Evolutionary conservation across 2,329 filamentous ascomycete species (phyloP).

Genomic region (Pyrenochaeta sp.): DNA sequence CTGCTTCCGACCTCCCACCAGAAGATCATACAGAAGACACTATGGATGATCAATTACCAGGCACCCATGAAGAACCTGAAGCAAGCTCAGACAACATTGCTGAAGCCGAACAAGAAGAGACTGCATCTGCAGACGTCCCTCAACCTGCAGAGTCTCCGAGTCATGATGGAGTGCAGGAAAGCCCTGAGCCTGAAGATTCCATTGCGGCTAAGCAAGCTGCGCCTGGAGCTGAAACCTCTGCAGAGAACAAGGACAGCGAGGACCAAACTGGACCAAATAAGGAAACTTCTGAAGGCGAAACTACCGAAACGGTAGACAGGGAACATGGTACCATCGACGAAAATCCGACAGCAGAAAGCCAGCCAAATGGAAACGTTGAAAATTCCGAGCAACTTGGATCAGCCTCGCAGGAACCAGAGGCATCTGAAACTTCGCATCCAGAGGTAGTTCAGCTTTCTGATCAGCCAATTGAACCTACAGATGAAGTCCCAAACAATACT

Average conservation of each 20-base stretch:
- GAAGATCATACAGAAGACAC: background rate
- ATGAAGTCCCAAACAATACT: background rate
- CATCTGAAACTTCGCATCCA: background rate
- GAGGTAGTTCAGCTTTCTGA: constrained; percentile 4
- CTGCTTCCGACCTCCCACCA: background rate
- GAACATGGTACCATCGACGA: background rate
- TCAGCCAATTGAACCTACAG: background rate
- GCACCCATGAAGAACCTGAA: background rate
- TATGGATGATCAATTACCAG: background rate
- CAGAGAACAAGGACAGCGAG: constrained; percentile 1
- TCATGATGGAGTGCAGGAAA: background rate
- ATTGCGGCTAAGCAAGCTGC: background rate
- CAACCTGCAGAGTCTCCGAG: constrained; percentile 9
- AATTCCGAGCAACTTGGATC: background rate
- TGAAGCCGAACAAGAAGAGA: constrained; percentile 5
- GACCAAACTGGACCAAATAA: constrained; percentile 1
- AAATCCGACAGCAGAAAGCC: constrained; percentile 2
- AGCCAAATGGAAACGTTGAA: constrained; percentile 1
- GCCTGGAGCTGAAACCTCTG: background rate
- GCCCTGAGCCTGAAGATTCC: background rate
- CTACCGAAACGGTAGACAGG: background rate
- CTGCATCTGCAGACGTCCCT: constrained; percentile 1
- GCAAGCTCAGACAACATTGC: background rate
- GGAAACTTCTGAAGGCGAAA: constrained; percentile 3
- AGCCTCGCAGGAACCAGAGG: constrained; percentile 4